A percentile compares a stretch with the other conserved stretches of the same genome.
phyloP scores from a whole-genome alignment of 345 rosid genomes.

The Conringia planisiliqua region DNA sequence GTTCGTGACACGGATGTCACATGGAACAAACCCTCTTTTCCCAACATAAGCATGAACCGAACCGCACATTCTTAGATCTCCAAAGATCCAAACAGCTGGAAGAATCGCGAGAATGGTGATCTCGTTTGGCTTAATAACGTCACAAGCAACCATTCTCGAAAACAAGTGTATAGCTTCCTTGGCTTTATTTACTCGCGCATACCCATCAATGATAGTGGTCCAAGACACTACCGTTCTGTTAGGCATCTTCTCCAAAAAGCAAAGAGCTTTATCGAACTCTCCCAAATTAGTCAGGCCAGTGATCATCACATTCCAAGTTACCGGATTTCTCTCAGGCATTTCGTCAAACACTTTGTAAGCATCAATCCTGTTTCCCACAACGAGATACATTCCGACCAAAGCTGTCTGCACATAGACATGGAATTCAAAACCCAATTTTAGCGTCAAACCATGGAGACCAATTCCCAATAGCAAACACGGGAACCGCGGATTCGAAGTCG shows the following conservation, averaged over 20 bases:
- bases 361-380: conserved; percentile 26
- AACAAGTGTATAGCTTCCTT: conserved; percentile 62
- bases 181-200: conserved; percentile 43
- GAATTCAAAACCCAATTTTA: conserved; percentile 55
- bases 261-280: conserved; percentile 51
- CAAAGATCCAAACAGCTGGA: conserved; percentile 55
- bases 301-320: conserved; percentile 82
- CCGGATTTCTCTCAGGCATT: conserved; percentile 61
- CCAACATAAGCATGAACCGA: conserved; percentile 59
- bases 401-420: conserved; percentile 75
- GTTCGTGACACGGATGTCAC: conserved; percentile 61
- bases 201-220: conserved; percentile 83
- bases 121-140: conserved; percentile 52
- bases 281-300: conserved; percentile 64
- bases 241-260: conserved; percentile 63
- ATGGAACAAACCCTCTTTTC: conserved; percentile 53
- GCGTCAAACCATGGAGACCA: conserved; percentile 56
- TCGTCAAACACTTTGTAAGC: conserved; percentile 56
- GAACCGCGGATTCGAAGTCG: conserved; percentile 38
- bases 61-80: conserved; percentile 45
- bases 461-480: conserved; percentile 35
- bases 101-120: conserved; percentile 63
- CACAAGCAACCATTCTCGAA: conserved; percentile 54
- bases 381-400: conserved; percentile 44
- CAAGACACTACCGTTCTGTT: conserved; percentile 65